Conservation (phyloP, 495 filamentous ascomycete species). For the Aspergillus ellipticus region DNA sequence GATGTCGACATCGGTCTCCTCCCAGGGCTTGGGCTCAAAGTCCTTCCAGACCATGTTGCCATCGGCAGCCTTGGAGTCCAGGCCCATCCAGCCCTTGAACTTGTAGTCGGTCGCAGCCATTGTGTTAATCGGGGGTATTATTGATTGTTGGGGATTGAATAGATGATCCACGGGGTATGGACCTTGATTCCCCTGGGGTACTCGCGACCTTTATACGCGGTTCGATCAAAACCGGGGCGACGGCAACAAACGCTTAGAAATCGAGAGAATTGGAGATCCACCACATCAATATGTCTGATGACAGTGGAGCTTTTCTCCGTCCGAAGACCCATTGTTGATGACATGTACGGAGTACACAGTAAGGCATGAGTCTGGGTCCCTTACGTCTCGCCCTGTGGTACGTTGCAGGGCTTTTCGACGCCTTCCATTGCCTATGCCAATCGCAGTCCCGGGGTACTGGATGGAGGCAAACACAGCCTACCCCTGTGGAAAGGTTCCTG, state of each 20-base stretch:
- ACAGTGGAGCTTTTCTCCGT: background rate
- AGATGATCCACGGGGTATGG: background rate
- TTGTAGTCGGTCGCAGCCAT: constrained; percentile 35
- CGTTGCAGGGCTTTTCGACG: too few relatives aligned
- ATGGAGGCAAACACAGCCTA: too few relatives aligned
- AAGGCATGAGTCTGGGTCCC: too few relatives aligned
- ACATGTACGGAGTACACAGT: too few relatives aligned
- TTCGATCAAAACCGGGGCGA: background rate
- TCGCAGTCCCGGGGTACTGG: too few relatives aligned
- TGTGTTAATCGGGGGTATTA: background rate
- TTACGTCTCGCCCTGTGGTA: too few relatives aligned
- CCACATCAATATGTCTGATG: background rate
- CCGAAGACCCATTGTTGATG: too few relatives aligned
- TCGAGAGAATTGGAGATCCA: background rate
- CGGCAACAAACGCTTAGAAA: constrained; percentile 1
- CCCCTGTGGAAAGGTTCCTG: too few relatives aligned
- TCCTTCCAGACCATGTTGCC: constrained; percentile 69
- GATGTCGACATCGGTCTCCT: constrained; percentile 62
- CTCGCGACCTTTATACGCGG: constrained; percentile 2
- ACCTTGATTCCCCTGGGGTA: background rate
- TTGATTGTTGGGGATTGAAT: background rate
- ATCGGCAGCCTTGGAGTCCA: constrained; percentile 43
- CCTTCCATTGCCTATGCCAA: too few relatives aligned
- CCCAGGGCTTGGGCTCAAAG: constrained; percentile 72
- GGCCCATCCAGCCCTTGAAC: constrained; percentile 74